These are phyloP conservation scores for Fusarium xylarioides DNA, from an alignment of 2,329 filamentous ascomycete species.

Conservation along the genomic window DNA sequence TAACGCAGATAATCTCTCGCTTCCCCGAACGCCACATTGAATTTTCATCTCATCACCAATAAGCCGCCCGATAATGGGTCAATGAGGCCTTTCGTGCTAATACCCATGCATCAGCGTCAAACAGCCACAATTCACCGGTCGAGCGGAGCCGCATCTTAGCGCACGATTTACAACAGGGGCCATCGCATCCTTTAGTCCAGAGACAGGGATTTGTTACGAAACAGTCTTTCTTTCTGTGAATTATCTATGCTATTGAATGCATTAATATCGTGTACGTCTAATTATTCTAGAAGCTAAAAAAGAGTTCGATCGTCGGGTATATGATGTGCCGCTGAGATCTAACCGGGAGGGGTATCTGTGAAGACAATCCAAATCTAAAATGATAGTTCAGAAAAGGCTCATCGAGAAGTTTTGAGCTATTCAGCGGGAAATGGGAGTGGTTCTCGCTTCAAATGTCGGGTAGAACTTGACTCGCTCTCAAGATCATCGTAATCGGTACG, in stretches of 20 bases:
- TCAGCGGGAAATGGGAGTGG: slow-evolving; percentile 23
- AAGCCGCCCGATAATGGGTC: neutral
- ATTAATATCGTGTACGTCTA: slow-evolving; percentile 9
- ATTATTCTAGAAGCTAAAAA: neutral
- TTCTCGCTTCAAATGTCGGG: slow-evolving; percentile 36
- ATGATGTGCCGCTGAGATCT: neutral
- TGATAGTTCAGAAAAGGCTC: neutral
- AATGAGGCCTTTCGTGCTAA: neutral
- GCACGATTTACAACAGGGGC: neutral
- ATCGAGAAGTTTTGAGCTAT: neutral
- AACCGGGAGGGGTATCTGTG: neutral
- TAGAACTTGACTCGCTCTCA: slow-evolving; percentile 42
- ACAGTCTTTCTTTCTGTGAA: neutral
- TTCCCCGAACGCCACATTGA: neutral
- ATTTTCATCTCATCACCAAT: neutral
- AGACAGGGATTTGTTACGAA: neutral
- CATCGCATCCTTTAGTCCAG: neutral
- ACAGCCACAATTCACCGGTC: slow-evolving; percentile 9
- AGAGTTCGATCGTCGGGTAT: neutral
- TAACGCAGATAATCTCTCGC: neutral
- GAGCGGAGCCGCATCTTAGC: slow-evolving; percentile 26
- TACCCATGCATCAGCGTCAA: neutral
- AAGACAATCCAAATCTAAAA: neutral
- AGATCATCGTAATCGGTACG: slow-evolving; percentile 37
- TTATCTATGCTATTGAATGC: neutral